phyloP scores from a whole-genome alignment of 441 rosid genomes.

The Jatropha multifida region DNA sequence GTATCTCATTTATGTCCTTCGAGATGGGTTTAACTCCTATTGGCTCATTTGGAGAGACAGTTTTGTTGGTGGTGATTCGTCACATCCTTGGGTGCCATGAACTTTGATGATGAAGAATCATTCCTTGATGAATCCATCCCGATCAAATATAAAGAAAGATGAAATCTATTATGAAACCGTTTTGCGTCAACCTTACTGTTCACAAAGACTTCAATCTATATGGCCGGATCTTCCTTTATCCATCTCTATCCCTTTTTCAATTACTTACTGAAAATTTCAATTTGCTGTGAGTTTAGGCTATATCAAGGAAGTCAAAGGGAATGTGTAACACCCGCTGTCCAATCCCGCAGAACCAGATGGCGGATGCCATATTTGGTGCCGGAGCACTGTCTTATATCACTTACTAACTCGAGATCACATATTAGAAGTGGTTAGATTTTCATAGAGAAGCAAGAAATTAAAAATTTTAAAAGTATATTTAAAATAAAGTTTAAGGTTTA shows the following conservation, averaged over 20 bases:
- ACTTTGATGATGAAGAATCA: conserved; percentile 85
- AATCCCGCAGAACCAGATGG: too few relatives aligned
- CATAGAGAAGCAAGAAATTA: too few relatives aligned
- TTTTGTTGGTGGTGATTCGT: conserved; percentile 50
- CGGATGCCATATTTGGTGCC: too few relatives aligned
- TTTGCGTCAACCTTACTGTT: conserved; percentile 61
- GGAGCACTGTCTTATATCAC: too few relatives aligned
- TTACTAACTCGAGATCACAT: too few relatives aligned
- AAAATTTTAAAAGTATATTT: too few relatives aligned
- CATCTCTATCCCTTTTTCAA: conserved; percentile 76
- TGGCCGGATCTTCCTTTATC: conserved; percentile 78
- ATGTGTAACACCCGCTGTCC: too few relatives aligned
- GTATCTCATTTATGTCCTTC: conserved; percentile 91
- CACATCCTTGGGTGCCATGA: conserved; percentile 30
- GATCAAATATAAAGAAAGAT: conserved; percentile 92
- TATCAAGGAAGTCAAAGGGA: too few relatives aligned
- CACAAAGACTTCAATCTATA: conserved; percentile 85
- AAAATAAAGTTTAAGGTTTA: too few relatives aligned
- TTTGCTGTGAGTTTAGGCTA: conserved; percentile 85
- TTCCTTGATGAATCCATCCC: conserved; percentile 93
- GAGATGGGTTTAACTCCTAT: conserved; percentile 74
- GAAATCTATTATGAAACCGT: conserved; percentile 71
- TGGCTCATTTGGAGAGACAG: conserved; percentile 33
- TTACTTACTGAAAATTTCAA: conserved; percentile 84
- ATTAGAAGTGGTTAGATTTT: too few relatives aligned